Evolutionary conservation across 2,329 filamentous ascomycete genomes (phyloP).

Genomic region (Ophidiomyces ophidiicola): DNA sequence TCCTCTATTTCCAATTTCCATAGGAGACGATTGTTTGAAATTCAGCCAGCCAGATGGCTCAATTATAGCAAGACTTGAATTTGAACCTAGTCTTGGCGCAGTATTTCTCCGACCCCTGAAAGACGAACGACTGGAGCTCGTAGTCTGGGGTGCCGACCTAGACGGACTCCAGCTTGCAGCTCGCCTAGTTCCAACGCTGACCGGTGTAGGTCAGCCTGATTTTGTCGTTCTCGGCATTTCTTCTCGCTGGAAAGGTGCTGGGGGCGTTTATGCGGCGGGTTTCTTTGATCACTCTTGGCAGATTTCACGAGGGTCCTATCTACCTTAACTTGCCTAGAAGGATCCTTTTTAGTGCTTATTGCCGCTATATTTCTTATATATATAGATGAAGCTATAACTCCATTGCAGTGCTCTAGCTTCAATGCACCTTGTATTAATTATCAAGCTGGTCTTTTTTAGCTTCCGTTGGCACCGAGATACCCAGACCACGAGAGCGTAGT

Average conservation of each 20-base stretch:
- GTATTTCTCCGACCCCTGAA: conserved; percentile 41
- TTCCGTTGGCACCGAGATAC: too few relatives aligned
- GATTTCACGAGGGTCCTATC: conserved; percentile 38
- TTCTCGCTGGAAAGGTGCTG: conserved; percentile 41
- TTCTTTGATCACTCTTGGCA: conserved; percentile 46
- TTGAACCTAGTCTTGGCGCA: conserved; percentile 34
- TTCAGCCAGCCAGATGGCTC: conserved; percentile 8
- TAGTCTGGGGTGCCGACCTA: conserved; percentile 44
- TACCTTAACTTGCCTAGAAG: conserved; percentile 17
- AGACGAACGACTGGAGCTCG: conserved; percentile 40
- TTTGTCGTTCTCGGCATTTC: conserved; percentile 40
- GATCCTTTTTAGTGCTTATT: not conserved
- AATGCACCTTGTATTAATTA: too few relatives aligned
- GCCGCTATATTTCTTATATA: not conserved
- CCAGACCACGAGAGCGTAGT: too few relatives aligned
- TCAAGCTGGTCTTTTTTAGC: too few relatives aligned
- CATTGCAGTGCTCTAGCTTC: too few relatives aligned
- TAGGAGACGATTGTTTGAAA: conserved; percentile 14
- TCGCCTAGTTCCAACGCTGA: conserved; percentile 43
- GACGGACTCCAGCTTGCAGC: conserved; percentile 39
- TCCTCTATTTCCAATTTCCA: conserved; percentile 21
- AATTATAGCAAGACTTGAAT: conserved; percentile 20
- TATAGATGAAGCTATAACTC: not conserved
- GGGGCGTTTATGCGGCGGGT: conserved; percentile 42
- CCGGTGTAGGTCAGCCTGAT: conserved; percentile 47